Evolutionary conservation across 2,329 filamentous ascomycete genomes (phyloP).

Genomic region (Dothideomycetes sp.): DNA sequence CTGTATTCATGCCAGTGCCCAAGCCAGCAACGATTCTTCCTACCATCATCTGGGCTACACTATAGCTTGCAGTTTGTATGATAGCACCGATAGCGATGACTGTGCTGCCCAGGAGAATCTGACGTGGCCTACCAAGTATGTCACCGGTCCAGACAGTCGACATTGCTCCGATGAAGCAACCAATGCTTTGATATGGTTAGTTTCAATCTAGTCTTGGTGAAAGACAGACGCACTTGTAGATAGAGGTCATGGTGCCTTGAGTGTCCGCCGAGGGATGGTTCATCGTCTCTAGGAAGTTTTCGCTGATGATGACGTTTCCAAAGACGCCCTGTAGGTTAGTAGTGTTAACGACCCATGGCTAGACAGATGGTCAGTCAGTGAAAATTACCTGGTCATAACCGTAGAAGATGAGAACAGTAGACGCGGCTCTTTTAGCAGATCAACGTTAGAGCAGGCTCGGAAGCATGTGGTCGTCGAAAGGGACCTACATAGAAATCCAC

Average conservation of each 20-base stretch:
- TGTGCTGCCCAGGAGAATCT: slow-evolving; percentile 32
- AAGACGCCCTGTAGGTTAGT: slow-evolving; percentile 18
- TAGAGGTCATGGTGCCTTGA: slow-evolving; percentile 30
- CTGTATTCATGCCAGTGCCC: slow-evolving; percentile 48
- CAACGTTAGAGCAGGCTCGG: too few relatives aligned
- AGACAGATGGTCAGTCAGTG: too few relatives aligned
- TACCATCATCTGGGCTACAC: slow-evolving; percentile 42
- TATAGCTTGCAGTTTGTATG: slow-evolving; percentile 22
- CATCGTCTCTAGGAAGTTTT: slow-evolving; percentile 19
- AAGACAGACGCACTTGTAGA: slow-evolving; percentile 30
- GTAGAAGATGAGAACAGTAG: slow-evolving; percentile 13
- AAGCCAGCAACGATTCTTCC: slow-evolving; percentile 45
- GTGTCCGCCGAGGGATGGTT: slow-evolving; percentile 27
- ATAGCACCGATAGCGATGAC: slow-evolving; percentile 34
- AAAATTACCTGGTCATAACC: slow-evolving; percentile 20
- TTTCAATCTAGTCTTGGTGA: too few relatives aligned
- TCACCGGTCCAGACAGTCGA: slow-evolving; percentile 34
- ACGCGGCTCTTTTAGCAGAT: too few relatives aligned
- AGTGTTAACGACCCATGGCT: too few relatives aligned
- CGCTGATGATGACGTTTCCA: slow-evolving; percentile 16
- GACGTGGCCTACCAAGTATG: slow-evolving; percentile 32
- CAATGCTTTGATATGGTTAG: too few relatives aligned
- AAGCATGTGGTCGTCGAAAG: too few relatives aligned
- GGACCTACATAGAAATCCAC: too few relatives aligned
- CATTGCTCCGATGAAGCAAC: slow-evolving; percentile 41